Base-by-base conservation (phyloP, 345 rosid genomes). In the Nasturtium officinale region DNA sequence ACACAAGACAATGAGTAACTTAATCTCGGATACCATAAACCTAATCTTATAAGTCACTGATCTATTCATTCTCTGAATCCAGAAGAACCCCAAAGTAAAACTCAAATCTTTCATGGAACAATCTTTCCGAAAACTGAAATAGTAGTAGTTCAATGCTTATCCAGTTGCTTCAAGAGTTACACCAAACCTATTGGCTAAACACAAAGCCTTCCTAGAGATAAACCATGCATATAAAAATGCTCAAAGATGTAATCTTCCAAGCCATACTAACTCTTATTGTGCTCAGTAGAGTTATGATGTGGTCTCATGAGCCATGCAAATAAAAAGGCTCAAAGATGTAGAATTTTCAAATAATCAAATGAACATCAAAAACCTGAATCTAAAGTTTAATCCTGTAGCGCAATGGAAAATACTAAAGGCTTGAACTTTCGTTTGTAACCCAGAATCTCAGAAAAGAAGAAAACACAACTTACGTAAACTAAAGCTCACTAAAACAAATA, bases 11-110 rank as follows among this genome's bases (percentile, higher is more conserved):
- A 15, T 17, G 26, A 61, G 6, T 62, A 50, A 43, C 59, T 54
- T 35, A 38, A 46, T 43, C 21, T 42, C 67, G 3, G 52, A 5
- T 40, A 77, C 17, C 20, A 16, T 45, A 61, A 57, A 57, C n/a
- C 62, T 46, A 25, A 35, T 65, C 16, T 25, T 16, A 46, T 3
- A 21, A 32, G 43, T 8, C 37, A 46, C 58, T 48, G 52, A 59
- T 46, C 57, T 23, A 52, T 25, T 28, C 46, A 42, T 23, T 61
- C 43, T 17, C 52, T 18, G 2, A 3, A 52, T 4, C 45, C 28
- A 59, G 28, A 71, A 73, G 32, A 38, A 29, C 15, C 38, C 56
- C 0, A 26, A 74, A 48, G 65, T 47, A 57, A 55, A 65, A 47
- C n/a, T 48, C 3, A 3, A 60, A 73, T 59, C 12, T 7, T 29